Conservation (phyloP, 2,329 filamentous ascomycete genomes). For the Metarhizium brunneum region DNA sequence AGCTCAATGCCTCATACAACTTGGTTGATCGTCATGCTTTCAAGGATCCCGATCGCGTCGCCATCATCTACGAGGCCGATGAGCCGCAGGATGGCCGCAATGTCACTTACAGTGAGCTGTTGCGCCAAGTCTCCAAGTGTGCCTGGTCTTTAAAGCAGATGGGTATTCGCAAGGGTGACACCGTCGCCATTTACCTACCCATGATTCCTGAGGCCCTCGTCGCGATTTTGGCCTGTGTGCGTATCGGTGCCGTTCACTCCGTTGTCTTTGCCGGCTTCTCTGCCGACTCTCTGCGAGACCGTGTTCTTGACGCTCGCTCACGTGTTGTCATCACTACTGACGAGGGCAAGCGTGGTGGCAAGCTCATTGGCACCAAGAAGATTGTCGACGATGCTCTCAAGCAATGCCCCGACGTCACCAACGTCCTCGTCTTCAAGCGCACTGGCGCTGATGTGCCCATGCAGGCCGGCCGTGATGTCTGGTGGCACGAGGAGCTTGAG, state of each 20-base stretch:
- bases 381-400: slow-evolving; percentile 97
- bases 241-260: slow-evolving; percentile 93
- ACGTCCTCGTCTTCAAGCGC: slow-evolving; percentile 88
- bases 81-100: slow-evolving; percentile 79
- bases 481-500: slow-evolving; percentile 98
- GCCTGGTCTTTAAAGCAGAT: slow-evolving; percentile 87
- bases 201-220: slow-evolving; percentile 97
- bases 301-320: slow-evolving; percentile 81
- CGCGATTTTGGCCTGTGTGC: slow-evolving; percentile 80
- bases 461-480: slow-evolving; percentile 80
- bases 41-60: slow-evolving; percentile 83
- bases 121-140: slow-evolving; percentile 81
- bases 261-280: slow-evolving; percentile 98
- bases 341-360: slow-evolving; percentile 95
- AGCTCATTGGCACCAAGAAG: slow-evolving; percentile 96
- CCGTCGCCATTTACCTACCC: slow-evolving; percentile 91
- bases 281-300: slow-evolving; percentile 88
- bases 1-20: slow-evolving; percentile 94
- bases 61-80: slow-evolving; percentile 98
- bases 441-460: slow-evolving; percentile 89
- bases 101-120: slow-evolving; percentile 87
- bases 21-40: slow-evolving; percentile 95
- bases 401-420: slow-evolving; percentile 81
- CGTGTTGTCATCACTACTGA: slow-evolving; percentile 95
- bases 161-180: slow-evolving; percentile 95